Conservation (phyloP, 1,284 basidiomycete species). For the Boletellus sp. region DNA sequence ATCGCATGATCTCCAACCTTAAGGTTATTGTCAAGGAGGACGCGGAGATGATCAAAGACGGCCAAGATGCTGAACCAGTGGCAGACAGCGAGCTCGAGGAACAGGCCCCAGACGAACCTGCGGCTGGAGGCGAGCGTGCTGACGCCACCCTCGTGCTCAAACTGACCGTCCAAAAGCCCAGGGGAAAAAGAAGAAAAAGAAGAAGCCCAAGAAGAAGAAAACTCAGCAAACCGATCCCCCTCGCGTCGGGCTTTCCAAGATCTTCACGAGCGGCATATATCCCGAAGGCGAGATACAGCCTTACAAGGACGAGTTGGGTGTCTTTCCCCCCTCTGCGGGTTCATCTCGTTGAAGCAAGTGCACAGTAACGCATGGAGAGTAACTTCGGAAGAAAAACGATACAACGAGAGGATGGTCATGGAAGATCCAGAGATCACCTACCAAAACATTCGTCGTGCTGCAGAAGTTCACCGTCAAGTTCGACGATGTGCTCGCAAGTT, state of each 20-base stretch:
- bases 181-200: slow-evolving; percentile 95
- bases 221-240: slow-evolving; percentile 87
- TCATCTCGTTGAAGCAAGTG: slow-evolving; percentile 4
- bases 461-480: slow-evolving; percentile 96
- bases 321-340: background rate
- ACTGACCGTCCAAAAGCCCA: slow-evolving; percentile 41
- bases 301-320: slow-evolving; percentile 83
- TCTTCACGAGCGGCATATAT: slow-evolving; percentile 84
- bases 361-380: slow-evolving; percentile 80
- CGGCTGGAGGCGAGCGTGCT: slow-evolving; percentile 20
- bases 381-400: slow-evolving; percentile 88
- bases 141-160: background rate
- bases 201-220: slow-evolving; percentile 86
- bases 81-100: slow-evolving; percentile 27
- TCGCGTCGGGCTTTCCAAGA: slow-evolving; percentile 84
- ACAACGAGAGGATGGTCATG: slow-evolving; percentile 73
- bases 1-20: slow-evolving; percentile 23
- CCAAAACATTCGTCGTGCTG: slow-evolving; percentile 85
- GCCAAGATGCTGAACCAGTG: slow-evolving; percentile 15
- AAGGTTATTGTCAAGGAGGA: slow-evolving; percentile 6
- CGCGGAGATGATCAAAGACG: slow-evolving; percentile 12
- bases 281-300: slow-evolving; percentile 91
- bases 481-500: slow-evolving; percentile 77
- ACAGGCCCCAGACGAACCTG: slow-evolving; percentile 17
- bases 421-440: slow-evolving; percentile 84